Evolutionary conservation across 2,329 filamentous ascomycete genomes (phyloP).

Genomic region (Aspergillus sclerotialis): DNA sequence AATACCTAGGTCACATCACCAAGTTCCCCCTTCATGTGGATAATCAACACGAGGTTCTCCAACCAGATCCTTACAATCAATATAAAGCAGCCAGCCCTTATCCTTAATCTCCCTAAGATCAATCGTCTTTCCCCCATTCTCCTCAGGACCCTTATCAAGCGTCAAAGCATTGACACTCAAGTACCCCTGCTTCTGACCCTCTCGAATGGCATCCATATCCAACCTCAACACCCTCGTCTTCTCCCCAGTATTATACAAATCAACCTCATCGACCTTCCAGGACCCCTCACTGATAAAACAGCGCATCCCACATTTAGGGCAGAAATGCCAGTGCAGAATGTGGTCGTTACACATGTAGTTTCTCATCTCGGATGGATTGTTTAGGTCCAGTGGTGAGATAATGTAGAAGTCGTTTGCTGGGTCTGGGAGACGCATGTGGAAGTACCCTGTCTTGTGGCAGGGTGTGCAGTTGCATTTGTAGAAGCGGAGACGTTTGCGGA

Average conservation of each 20-base stretch:
- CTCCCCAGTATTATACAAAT: not conserved
- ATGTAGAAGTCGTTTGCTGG: not conserved
- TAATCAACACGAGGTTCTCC: not conserved
- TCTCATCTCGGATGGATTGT: not conserved
- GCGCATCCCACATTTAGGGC: not conserved
- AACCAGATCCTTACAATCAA: not conserved
- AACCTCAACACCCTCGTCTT: not conserved
- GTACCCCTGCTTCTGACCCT: not conserved
- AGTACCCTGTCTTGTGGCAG: slow-evolving; percentile 1
- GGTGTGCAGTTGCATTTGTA: slow-evolving; percentile 1
- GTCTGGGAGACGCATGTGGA: not conserved
- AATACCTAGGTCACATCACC: no score
- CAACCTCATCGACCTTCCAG: not conserved
- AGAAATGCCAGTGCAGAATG: not conserved
- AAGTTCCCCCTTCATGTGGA: slow-evolving; percentile 1
- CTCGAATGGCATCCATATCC: not conserved
- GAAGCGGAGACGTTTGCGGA: not conserved
- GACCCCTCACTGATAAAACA: not conserved
- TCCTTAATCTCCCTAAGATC: not conserved
- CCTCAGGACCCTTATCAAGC: not conserved
- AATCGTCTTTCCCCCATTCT: not conserved
- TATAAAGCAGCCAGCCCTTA: not conserved
- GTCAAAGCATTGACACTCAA: not conserved
- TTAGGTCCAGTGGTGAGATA: not conserved
- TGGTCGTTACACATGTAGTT: not conserved